phyloP scores from a whole-genome alignment of 1,284 basidiomycete species.

The Melampsora americana region DNA sequence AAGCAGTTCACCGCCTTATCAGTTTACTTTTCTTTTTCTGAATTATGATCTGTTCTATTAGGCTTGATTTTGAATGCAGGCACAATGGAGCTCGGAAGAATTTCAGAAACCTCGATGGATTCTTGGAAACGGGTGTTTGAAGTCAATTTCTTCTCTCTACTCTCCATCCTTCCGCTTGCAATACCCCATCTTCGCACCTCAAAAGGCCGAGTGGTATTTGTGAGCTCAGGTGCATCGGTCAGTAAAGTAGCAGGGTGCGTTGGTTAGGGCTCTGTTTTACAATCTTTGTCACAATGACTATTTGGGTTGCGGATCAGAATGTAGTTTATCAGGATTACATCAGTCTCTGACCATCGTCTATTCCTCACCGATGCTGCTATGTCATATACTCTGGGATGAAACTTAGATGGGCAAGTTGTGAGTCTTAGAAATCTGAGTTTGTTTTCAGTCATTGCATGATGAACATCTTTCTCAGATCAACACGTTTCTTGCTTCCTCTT shows the following conservation, averaged over 20 bases:
- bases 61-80: conserved; percentile 42
- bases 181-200: conserved; percentile 10
- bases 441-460: too few relatives aligned
- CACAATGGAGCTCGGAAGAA: conserved; percentile 24
- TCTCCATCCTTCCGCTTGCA: conserved; percentile 25
- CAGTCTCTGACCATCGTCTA: too few relatives aligned
- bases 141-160: conserved; percentile 38
- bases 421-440: too few relatives aligned
- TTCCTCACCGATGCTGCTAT: too few relatives aligned
- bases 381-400: background rate
- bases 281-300: background rate
- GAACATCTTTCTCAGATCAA: background rate
- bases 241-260: conserved; percentile 28
- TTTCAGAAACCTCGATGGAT: conserved; percentile 10
- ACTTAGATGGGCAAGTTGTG: conserved; percentile 5
- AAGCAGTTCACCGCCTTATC: background rate
- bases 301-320: background rate
- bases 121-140: conserved; percentile 28
- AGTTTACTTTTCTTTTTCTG: background rate
- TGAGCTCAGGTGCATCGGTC: conserved; percentile 29
- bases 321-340: background rate
- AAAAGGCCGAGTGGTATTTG: conserved; percentile 23
- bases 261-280: background rate
- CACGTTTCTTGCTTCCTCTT: background rate
- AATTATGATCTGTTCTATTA: background rate